phyloP scores from a whole-genome alignment of 352 stramenopile genomes.

The Blastocystis sp. region DNA sequence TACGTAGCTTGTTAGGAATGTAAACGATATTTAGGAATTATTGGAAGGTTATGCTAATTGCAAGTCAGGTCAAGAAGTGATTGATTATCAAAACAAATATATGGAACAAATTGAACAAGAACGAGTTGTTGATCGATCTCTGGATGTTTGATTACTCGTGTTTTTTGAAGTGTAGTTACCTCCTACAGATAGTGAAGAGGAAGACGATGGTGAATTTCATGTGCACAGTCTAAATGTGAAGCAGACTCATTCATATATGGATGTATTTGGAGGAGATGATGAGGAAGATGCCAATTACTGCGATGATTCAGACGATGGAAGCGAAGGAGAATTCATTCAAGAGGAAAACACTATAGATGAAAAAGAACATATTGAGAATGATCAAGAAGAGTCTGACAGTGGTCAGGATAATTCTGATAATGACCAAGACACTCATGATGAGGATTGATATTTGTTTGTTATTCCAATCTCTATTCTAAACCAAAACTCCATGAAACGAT shows the following conservation, averaged over 20 bases:
- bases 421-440: constrained; percentile 28
- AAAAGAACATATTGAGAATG: constrained; percentile 1
- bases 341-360: constrained; percentile 71
- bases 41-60: constrained; percentile 81
- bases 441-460: constrained; percentile 48
- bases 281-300: constrained; percentile 68
- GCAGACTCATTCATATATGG: constrained; percentile 75
- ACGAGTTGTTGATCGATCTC: background rate
- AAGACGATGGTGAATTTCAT: constrained; percentile 75
- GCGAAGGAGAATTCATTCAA: constrained; percentile 65
- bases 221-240: constrained; percentile 74
- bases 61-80: constrained; percentile 76
- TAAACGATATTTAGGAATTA: constrained; percentile 50
- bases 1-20: background rate
- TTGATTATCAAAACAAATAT: constrained; percentile 75
- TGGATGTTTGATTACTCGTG: background rate
- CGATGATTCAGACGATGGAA: background rate
- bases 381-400: constrained; percentile 62
- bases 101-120: constrained; percentile 59
- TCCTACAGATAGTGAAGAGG: constrained; percentile 63
- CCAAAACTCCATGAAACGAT: constrained; percentile 55
- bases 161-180: constrained; percentile 11
- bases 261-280: constrained; percentile 75
- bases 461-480: background rate
- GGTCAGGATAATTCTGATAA: constrained; percentile 71